phyloP scores from a whole-genome alignment of 2,329 filamentous ascomycete species.

The Claviceps quebecensis region DNA sequence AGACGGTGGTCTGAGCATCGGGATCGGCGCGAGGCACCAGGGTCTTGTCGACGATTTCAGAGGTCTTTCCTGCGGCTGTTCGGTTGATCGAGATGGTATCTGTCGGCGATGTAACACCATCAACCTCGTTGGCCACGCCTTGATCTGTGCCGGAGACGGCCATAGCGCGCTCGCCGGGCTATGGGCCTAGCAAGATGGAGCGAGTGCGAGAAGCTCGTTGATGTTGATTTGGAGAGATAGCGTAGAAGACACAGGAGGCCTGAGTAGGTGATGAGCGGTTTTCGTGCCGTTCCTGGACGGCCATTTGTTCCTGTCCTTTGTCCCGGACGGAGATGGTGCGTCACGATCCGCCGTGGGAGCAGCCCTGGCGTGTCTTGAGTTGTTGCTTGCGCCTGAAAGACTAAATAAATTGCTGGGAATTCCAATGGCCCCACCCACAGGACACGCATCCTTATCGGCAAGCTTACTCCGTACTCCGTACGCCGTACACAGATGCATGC shows the following conservation, averaged over 20 bases:
- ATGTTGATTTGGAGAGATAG: not conserved
- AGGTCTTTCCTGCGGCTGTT: conserved; percentile 12
- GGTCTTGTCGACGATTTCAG: conserved; percentile 24
- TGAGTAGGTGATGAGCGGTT: not conserved
- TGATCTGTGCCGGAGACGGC: conserved; percentile 14
- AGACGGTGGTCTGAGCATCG: conserved; percentile 55
- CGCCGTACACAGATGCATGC: not conserved
- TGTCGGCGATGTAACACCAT: conserved; percentile 15
- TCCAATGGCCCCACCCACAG: not conserved
- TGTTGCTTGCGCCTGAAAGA: no score
- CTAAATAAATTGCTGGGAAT: not conserved
- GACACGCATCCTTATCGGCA: no score
- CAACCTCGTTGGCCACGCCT: conserved; percentile 10
- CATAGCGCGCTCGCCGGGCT: conserved; percentile 9
- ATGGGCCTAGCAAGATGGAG: not conserved
- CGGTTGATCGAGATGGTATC: conserved; percentile 14
- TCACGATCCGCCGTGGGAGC: not conserved
- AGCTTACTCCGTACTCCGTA: no score
- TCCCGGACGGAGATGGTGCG: not conserved
- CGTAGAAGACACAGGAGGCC: not conserved
- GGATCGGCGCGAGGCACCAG: conserved; percentile 44
- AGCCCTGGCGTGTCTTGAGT: no score
- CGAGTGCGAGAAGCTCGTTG: not conserved
- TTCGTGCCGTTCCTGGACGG: conserved; percentile 6
- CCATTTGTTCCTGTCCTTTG: conserved; percentile 6